These are phyloP conservation scores for Ganoderma sinense DNA, from an alignment of 1,284 basidiomycete species.

Conservation along the genomic window DNA sequence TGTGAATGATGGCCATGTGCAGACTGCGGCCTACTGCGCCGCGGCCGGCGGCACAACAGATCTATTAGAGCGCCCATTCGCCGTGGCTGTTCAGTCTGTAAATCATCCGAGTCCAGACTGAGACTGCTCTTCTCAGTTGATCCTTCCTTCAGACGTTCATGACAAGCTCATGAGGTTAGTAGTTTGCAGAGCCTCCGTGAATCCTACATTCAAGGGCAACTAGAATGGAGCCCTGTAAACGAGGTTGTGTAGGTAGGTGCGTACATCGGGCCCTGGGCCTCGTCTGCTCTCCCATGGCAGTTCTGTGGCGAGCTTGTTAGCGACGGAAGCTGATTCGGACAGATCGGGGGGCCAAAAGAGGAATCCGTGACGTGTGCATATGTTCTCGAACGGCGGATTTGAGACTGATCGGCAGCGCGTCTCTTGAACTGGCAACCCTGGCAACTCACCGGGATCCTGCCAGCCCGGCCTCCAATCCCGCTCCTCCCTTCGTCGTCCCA, in stretches of 20 bases:
- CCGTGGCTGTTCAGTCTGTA: slow-evolving; percentile 1
- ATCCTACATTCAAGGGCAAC: neutral
- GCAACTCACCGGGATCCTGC: slow-evolving; percentile 11
- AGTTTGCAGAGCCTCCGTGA: neutral
- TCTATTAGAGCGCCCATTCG: neutral
- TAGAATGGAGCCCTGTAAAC: neutral
- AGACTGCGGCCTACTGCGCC: neutral
- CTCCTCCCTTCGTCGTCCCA: neutral
- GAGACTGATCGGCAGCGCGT: slow-evolving; percentile 16
- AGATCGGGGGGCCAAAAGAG: slow-evolving; percentile 1
- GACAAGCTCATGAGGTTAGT: neutral
- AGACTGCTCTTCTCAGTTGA: neutral
- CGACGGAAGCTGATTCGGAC: slow-evolving; percentile 3
- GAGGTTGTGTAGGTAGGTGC: neutral
- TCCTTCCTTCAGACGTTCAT: neutral
- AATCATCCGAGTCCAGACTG: neutral
- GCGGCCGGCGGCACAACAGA: neutral
- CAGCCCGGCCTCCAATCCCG: slow-evolving; percentile 4
- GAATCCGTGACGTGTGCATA: slow-evolving; percentile 11
- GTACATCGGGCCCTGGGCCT: neutral
- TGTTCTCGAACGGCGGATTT: slow-evolving; percentile 5
- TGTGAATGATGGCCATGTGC: neutral
- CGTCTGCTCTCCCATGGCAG: neutral
- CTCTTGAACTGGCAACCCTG: slow-evolving; percentile 1
- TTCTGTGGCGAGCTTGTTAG: neutral